Conservation (phyloP, 2,329 filamentous ascomycete genomes). For the Phyllosticta ampelicida region DNA sequence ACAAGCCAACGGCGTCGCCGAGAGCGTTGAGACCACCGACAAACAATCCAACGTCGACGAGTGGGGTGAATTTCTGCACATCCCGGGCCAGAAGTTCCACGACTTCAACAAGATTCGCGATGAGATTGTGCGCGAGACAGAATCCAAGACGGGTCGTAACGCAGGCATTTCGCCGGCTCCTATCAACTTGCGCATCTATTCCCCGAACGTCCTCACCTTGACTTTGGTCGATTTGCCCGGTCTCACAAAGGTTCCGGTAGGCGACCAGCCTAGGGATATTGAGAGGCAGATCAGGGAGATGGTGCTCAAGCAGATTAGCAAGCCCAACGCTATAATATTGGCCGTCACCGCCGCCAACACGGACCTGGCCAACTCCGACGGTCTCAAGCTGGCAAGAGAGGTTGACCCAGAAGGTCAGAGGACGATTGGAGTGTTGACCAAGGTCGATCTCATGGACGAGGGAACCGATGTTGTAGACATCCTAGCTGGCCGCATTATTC, state of each 20-base stretch:
- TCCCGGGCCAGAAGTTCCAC: conserved; percentile 92
- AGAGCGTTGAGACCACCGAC: conserved; percentile 59
- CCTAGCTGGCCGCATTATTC: conserved; percentile 92
- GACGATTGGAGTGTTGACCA: conserved; percentile 96
- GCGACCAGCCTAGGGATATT: conserved; percentile 92
- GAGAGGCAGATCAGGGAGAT: conserved; percentile 95
- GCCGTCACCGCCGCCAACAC: conserved; percentile 95
- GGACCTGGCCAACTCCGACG: conserved; percentile 97
- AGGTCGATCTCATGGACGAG: conserved; percentile 98
- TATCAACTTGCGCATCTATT: conserved; percentile 98
- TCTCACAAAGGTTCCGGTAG: conserved; percentile 91
- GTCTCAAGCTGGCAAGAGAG: conserved; percentile 88
- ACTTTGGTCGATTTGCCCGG: conserved; percentile 95
- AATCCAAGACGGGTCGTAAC: conserved; percentile 92
- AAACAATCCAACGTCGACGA: conserved; percentile 86
- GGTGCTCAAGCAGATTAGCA: conserved; percentile 97
- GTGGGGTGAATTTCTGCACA: conserved; percentile 98
- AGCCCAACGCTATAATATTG: conserved; percentile 95
- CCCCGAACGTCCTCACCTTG: conserved; percentile 91
- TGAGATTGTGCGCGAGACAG: conserved; percentile 93
- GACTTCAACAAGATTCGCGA: conserved; percentile 98
- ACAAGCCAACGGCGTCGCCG: conserved; percentile 59
- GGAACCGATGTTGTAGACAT: conserved; percentile 98
- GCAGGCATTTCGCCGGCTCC: conserved; percentile 91
- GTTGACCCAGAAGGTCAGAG: conserved; percentile 95